Evolutionary conservation across 345 rosid species (phyloP).

Genomic region (Citrus hindsii): DNA sequence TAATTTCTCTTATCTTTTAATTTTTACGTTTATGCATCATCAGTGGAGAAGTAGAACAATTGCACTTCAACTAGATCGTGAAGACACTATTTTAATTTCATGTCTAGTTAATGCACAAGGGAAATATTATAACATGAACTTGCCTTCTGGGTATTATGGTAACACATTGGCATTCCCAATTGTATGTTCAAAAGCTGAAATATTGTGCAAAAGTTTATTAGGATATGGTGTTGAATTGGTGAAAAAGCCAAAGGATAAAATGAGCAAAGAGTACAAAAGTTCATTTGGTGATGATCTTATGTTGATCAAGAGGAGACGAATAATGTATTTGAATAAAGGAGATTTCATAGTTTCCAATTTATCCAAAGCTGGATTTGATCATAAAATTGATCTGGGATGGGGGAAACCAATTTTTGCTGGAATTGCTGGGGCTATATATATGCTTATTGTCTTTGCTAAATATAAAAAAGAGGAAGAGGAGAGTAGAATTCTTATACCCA

Average conservation of each 20-base stretch:
- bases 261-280: slow-evolving; percentile 15
- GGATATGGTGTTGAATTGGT: slow-evolving; percentile 35
- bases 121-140: background rate
- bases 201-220: slow-evolving; percentile 1
- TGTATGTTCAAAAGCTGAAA: slow-evolving; percentile 10
- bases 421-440: background rate
- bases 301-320: slow-evolving; percentile 13
- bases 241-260: slow-evolving; percentile 23
- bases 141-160: slow-evolving; percentile 39
- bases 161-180: slow-evolving; percentile 33
- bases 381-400: slow-evolving; percentile 27
- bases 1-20: no score
- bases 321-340: background rate
- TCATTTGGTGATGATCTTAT: slow-evolving; percentile 1
- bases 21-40: no score
- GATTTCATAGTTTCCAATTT: background rate
- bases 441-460: background rate
- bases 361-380: background rate
- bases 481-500: slow-evolving; percentile 15
- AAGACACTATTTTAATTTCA: slow-evolving; percentile 10
- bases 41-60: slow-evolving; percentile 4
- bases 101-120: background rate
- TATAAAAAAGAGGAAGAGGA: slow-evolving; percentile 10
- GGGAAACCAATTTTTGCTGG: slow-evolving; percentile 20
- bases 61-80: slow-evolving; percentile 7